Evolutionary conservation across 306 rosid genomes (phyloP), one percentile per base, ranked within the genome.

Genomic region (Cucurbita argyrosperma): DNA sequence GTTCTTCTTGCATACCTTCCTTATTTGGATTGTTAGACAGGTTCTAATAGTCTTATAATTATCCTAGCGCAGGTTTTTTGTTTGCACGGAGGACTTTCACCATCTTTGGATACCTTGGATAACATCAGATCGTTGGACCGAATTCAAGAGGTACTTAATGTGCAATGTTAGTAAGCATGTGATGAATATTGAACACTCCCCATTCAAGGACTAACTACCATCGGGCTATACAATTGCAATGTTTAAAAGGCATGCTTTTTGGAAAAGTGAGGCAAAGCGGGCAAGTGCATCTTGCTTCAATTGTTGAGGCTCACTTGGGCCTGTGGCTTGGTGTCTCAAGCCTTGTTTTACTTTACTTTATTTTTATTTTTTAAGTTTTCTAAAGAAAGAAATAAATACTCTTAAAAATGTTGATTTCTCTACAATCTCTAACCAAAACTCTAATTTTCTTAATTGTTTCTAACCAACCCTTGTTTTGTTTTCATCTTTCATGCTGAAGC

Each of bases 51-150:
- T 18, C 23, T 61, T 53, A 43, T 14, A 7, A 42, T 66, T 82
- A 13, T 49, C 54, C 19, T 7, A 10, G 15, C 45, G 40, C 83
- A 93, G 98, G 83, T 90, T 68, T 93, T 93, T 88, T 93, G 98
- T 83, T 90, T 93, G 90, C 98, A 93, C 66, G 98, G 98, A 52
- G 98, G 98, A 58, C 97, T 93, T 56, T 93, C 98, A 4, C 98
- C 98, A 42, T 93, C 98, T 58, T 81, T 93, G 81, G 98, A 93
- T 78, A 93, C 98, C 8, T 79, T 93, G 70, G 98, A 93, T 78
- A 93, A 93, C 74, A 86, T 93, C 51, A 90, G 96, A 49, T 87
- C 97, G 50, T 83, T 93, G 84, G 98, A 93, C 81, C 89, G 98
- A 75, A 85, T 90, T 79, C 98, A 93, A 76, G 98, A 93, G 97